These are phyloP conservation scores for Fomitopsis pinicola DNA, from an alignment of 1,284 basidiomycete genomes.

Conservation along the genomic window DNA sequence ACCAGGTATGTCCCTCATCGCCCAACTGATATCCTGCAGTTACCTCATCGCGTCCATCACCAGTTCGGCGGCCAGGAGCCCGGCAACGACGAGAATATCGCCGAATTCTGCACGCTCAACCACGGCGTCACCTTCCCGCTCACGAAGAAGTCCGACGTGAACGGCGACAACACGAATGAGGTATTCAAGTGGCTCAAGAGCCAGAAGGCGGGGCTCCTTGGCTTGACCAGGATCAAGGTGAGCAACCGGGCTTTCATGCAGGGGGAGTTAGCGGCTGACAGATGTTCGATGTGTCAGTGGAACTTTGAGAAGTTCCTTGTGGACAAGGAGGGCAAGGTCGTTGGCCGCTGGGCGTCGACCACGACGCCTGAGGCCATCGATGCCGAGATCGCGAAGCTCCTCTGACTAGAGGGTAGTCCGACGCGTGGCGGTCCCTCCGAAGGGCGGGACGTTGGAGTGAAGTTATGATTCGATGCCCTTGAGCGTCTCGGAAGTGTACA, in stretches of 20 bases:
- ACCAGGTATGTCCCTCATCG: slow-evolving; percentile 56
- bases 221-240: slow-evolving; percentile 76
- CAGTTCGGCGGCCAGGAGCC: slow-evolving; percentile 80
- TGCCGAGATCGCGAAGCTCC: slow-evolving; percentile 57
- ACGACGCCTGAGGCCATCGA: slow-evolving; percentile 70
- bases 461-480: background rate
- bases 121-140: slow-evolving; percentile 83
- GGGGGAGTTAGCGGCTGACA: background rate
- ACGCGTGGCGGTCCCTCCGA: too few relatives aligned
- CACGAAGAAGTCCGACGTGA: slow-evolving; percentile 90
- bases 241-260: slow-evolving; percentile 6
- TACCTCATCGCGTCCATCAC: background rate
- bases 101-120: slow-evolving; percentile 67
- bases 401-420: slow-evolving; percentile 23
- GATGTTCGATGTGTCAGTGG: slow-evolving; percentile 43
- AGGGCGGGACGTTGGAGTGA: background rate
- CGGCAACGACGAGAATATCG: slow-evolving; percentile 62
- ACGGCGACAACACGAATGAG: slow-evolving; percentile 75
- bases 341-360: slow-evolving; percentile 77
- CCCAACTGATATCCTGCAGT: background rate
- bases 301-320: slow-evolving; percentile 79
- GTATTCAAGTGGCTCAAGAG: slow-evolving; percentile 86
- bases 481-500: too few relatives aligned
- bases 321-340: slow-evolving; percentile 69
- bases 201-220: slow-evolving; percentile 71